A percentile compares a stretch with the other conserved stretches of the same genome.
Evolutionary conservation across 2,329 filamentous ascomycete species (phyloP).

Genomic region (Ophiosphaerella korrae): DNA sequence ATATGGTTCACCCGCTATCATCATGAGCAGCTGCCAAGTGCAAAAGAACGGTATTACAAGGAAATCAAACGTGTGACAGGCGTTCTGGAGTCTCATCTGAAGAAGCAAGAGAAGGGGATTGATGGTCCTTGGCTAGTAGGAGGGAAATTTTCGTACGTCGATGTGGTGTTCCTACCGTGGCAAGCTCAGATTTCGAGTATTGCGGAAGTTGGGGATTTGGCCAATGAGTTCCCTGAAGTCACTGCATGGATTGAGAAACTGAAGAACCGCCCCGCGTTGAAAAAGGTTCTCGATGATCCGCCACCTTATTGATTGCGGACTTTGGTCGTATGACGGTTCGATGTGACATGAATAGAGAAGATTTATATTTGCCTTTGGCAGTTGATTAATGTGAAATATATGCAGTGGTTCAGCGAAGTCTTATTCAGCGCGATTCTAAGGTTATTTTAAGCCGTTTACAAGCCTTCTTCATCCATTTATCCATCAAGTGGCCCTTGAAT

Average conservation of each 20-base stretch:
- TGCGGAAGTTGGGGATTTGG: slow-evolving; percentile 11
- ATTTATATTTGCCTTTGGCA: too few species aligned
- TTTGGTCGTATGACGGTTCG: neutral
- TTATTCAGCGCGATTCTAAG: too few species aligned
- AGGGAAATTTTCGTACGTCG: slow-evolving; percentile 30
- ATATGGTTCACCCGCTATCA: slow-evolving; percentile 47
- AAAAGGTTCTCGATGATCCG: neutral
- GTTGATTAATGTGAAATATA: too few species aligned
- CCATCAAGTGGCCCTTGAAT: too few species aligned
- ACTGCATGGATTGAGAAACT: slow-evolving; percentile 24
- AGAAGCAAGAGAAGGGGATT: slow-evolving; percentile 13
- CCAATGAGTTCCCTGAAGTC: slow-evolving; percentile 14
- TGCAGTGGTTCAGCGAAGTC: too few species aligned
- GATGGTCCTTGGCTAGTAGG: slow-evolving; percentile 41
- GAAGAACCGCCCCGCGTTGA: neutral
- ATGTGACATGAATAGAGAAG: neutral
- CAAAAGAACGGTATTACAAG: slow-evolving; percentile 53
- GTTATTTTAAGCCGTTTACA: too few species aligned
- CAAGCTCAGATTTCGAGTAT: slow-evolving; percentile 11
- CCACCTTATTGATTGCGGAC: neutral
- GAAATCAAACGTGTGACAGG: slow-evolving; percentile 55
- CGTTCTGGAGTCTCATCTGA: slow-evolving; percentile 53
- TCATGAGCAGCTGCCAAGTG: slow-evolving; percentile 52
- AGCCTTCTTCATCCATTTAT: too few species aligned
- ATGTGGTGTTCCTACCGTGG: slow-evolving; percentile 34